Percentiles rank a stretch among this genome's conserved stretches.
phyloP scores from a whole-genome alignment of 108 stramenopile species.

The Mediolabrus comicus region DNA sequence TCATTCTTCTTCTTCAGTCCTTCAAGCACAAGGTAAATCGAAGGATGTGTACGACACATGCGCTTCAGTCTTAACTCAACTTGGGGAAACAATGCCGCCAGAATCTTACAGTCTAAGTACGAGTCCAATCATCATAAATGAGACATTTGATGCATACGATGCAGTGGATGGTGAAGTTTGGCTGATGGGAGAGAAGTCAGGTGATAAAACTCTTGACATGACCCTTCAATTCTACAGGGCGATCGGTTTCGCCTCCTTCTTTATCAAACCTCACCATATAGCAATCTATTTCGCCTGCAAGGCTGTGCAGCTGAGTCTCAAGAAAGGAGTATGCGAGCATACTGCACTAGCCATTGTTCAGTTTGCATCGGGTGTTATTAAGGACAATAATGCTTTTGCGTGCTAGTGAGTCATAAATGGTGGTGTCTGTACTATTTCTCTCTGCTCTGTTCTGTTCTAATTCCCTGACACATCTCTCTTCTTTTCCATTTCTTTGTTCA shows the following conservation, averaged over 20 bases:
- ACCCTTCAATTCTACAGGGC: background rate
- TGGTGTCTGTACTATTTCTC: background rate
- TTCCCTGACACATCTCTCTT: background rate
- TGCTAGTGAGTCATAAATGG: background rate
- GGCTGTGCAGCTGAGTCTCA: background rate
- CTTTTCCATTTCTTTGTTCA: background rate
- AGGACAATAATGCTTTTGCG: background rate
- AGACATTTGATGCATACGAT: background rate
- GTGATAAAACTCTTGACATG: background rate
- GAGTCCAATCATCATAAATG: background rate
- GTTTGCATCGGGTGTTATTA: background rate
- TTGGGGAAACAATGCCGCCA: background rate
- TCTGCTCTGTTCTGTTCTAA: too few species aligned
- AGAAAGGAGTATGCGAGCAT: conserved; percentile 17
- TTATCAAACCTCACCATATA: background rate
- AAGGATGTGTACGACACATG: background rate
- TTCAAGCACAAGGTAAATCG: background rate
- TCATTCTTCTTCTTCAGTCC: background rate
- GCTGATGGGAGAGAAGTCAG: background rate
- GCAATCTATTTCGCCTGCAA: background rate
- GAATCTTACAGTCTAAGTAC: background rate
- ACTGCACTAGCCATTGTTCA: background rate
- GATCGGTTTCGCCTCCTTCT: background rate
- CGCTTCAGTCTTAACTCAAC: background rate
- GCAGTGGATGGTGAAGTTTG: background rate